Percentiles rank a stretch among this genome's conserved stretches.
These are phyloP conservation scores for Leccinum brunneo-olivaceum DNA, from an alignment of 1,284 basidiomycete species.

Conservation along the genomic window DNA sequence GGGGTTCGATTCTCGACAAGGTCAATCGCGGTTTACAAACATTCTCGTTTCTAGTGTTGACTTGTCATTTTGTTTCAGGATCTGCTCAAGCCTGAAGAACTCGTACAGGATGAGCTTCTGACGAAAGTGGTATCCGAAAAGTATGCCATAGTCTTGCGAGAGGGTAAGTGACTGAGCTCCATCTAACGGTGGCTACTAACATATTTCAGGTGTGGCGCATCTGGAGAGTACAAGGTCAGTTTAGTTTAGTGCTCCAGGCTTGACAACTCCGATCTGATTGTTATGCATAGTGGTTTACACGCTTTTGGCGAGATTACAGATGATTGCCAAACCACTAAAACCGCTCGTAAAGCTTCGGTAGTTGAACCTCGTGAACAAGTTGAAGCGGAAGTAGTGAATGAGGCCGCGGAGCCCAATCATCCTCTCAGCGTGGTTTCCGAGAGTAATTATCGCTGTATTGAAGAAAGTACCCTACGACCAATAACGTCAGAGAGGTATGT, in stretches of 20 bases:
- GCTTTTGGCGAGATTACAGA: neutral
- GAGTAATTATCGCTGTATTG: slow-evolving; percentile 19
- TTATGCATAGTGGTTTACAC: slow-evolving; percentile 5
- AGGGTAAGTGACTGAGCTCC: slow-evolving; percentile 9
- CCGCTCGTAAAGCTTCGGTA: neutral
- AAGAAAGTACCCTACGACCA: slow-evolving; percentile 1
- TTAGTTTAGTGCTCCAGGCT: neutral
- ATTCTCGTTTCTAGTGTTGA: neutral
- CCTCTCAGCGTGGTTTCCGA: slow-evolving; percentile 22
- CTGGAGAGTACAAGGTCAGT: slow-evolving; percentile 16
- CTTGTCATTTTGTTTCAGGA: neutral
- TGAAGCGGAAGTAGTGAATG: neutral
- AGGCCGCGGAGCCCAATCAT: neutral
- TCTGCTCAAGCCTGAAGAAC: slow-evolving; percentile 12
- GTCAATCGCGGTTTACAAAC: slow-evolving; percentile 4
- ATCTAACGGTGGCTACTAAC: neutral
- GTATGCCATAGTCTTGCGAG: slow-evolving; percentile 6
- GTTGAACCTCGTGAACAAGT: neutral
- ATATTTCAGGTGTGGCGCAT: slow-evolving; percentile 17
- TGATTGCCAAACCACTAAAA: neutral
- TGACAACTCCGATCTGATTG: neutral
- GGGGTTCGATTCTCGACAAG: slow-evolving; percentile 17
- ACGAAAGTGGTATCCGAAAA: slow-evolving; percentile 10
- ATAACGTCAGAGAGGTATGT: slow-evolving; percentile 11
- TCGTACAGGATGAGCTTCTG: slow-evolving; percentile 12